Evolutionary conservation across 192 early-diverging fungal genomes (phyloP), one percentile per base, ranked within the genome.

Genomic region (Globomyces pollinis-pini): DNA sequence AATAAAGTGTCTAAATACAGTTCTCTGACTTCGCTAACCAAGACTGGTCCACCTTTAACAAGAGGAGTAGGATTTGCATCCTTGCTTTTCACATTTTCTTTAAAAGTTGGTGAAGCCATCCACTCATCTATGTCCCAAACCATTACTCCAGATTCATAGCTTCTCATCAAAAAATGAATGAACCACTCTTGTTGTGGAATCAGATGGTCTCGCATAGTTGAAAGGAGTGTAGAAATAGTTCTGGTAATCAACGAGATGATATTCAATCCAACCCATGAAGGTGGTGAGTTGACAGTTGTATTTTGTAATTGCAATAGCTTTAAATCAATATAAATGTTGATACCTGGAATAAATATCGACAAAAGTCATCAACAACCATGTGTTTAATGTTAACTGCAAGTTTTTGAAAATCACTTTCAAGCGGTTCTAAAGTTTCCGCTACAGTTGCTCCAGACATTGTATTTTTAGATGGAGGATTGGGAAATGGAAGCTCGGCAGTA

Each of bases 151-250:
- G 64, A 31, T 53, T 81, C 61, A 7, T 68, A 60, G 29, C 66
- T 63, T 8, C 34, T 54, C 73, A 83, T 79, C 32, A 74, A 50
- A 65, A 68, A 79, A 30, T 67, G 36, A 6, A 93, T 63, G 42
- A 91, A 87, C 31, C 85, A 82, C 63, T 91, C 88, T 64, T 83
- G 78, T 62, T 93, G 90, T 13, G 86, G 67, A 54, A 89, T 91
- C 1, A 93, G 65, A 39, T 86, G 69, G 23, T 74, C 63, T 3
- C 76, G 77, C 51, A 78, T 65, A 13, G 86, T 88, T 49, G 86
- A 78, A 60, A 92, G 86, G 2, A 89, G 78, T 26, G 84, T 75
- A 4, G 84, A 76, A 6, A 88, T 77, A 15, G 84, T 73, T 16
- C 80, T 74, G 12, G 91, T 61, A 1, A 86, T 71, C 11, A 86